Base-by-base conservation (phyloP, 192 early-diverging fungal species). In the Coemansia sp. region DNA sequence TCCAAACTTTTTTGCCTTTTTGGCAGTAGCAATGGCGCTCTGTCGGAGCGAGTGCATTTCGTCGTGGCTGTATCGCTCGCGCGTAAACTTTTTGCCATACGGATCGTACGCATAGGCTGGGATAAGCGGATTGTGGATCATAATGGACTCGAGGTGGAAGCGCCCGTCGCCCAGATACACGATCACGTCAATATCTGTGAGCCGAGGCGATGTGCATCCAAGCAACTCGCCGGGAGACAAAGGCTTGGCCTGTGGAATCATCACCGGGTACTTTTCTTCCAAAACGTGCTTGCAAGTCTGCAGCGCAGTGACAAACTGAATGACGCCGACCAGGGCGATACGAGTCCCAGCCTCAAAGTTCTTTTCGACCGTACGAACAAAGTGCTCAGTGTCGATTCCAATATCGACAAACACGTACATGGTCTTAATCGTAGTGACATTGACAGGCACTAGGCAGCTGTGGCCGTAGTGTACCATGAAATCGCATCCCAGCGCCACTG, bases 381-480 rank as follows among this genome's bases (percentile, higher is more conserved):
- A 98, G 76, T 99, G 96, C 46, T 88, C 75, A 7, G 88, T 86
- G 72, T 99, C 98, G 62, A 98, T 97, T 9, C 90, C 91, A 82
- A 99, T 98, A 60, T 99, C 98, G 11, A 99, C 98, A 90, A 99
- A 99, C 5, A 99, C 94, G 68, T 99, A 99, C 41, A 99, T 82
- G 14, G 94, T 97, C 69, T 95, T 97, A 73, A 98, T 93, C 4
- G 88, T 88, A 3, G 98, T 99, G 4, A 97, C 86, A 67, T 94
- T 91, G 53, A 99, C 94, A 0, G 98, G 98, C 4, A 99, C 92
- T 89, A 99, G 83, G 75, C 98, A 99, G 67, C 91, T 93, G 74
- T 99, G 98, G 0, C 95, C 98, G 69, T 99, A 99, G 77, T 99
- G 98, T 23, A 99, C 88, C 86, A 99, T 87, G 74, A 97, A 98